Evolutionary conservation across 768 basidiomycete genomes (phyloP).

Genomic region (Termitomyces heimii): DNA sequence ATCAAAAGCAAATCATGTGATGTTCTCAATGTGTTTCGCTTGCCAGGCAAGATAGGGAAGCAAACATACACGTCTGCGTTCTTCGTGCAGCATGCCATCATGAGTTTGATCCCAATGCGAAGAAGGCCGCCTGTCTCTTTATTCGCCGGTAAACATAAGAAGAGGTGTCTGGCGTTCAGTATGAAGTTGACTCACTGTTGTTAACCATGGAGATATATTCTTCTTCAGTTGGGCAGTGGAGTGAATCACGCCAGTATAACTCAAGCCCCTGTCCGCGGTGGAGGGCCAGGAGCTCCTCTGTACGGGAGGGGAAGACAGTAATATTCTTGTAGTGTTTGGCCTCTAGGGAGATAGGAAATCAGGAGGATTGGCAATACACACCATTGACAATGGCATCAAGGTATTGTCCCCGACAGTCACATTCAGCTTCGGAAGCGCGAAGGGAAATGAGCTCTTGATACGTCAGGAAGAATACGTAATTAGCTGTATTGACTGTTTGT

Average conservation of each 20-base stretch:
- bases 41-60: no score
- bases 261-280: conserved; percentile 96
- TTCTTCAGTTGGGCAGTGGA: conserved; percentile 89
- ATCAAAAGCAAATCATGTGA: not conserved
- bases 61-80: conserved; percentile 51
- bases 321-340: no score
- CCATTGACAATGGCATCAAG: conserved; percentile 58
- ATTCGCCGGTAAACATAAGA: not conserved
- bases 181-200: conserved; percentile 56
- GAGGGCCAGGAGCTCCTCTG: conserved; percentile 68
- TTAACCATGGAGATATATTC: conserved; percentile 96
- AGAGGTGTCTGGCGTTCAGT: not conserved
- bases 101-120: conserved; percentile 89
- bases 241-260: conserved; percentile 88
- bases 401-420: conserved; percentile 27
- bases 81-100: conserved; percentile 84
- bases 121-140: conserved; percentile 94
- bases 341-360: not conserved
- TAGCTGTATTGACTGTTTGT: conserved; percentile 95
- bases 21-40: no score
- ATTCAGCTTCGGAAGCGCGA: conserved; percentile 18
- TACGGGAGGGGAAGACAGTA: not conserved
- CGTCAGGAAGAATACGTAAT: conserved; percentile 95
- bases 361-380: conserved; percentile 22
- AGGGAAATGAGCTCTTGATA: conserved; percentile 77